phyloP scores from a whole-genome alignment of 192 early-diverging fungal genomes.

The Linnemannia exigua region DNA sequence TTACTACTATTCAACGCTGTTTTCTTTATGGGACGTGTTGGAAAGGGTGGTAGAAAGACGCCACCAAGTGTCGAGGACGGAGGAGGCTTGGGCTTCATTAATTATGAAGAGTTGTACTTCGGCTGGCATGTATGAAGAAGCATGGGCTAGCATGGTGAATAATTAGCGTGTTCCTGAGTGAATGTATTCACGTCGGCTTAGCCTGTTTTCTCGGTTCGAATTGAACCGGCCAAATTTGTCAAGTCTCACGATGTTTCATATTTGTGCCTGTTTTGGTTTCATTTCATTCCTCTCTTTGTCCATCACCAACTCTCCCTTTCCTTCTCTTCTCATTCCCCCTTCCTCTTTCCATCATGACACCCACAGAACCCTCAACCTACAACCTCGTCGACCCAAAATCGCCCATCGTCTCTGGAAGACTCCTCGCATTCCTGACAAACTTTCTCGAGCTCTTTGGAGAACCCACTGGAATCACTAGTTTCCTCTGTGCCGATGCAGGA shows the following conservation, averaged over 20 bases:
- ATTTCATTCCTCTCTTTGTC: not conserved
- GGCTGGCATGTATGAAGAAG: too few species aligned
- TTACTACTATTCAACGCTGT: too few species aligned
- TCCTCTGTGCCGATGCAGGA: conserved; percentile 48
- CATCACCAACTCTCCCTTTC: not conserved
- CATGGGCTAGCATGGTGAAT: too few species aligned
- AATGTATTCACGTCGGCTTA: too few species aligned
- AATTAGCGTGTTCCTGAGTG: too few species aligned
- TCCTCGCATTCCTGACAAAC: conserved; percentile 44
- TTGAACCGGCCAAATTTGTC: not conserved
- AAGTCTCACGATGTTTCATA: not conserved
- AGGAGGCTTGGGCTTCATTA: too few species aligned
- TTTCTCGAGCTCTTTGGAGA: conserved; percentile 50
- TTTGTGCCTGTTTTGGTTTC: not conserved
- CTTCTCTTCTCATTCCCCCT: not conserved
- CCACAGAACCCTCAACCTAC: conserved; percentile 1
- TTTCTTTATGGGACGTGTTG: too few species aligned
- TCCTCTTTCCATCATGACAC: not conserved
- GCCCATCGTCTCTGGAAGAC: conserved; percentile 54
- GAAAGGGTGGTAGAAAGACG: too few species aligned
- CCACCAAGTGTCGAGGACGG: too few species aligned
- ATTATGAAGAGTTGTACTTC: too few species aligned
- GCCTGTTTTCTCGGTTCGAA: not conserved
- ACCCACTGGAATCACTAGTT: conserved; percentile 25
- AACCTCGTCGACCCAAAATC: conserved; percentile 46